Evolutionary conservation across 148 eudicot species (phyloP).

Genomic region (Gaultheria prostrata): DNA sequence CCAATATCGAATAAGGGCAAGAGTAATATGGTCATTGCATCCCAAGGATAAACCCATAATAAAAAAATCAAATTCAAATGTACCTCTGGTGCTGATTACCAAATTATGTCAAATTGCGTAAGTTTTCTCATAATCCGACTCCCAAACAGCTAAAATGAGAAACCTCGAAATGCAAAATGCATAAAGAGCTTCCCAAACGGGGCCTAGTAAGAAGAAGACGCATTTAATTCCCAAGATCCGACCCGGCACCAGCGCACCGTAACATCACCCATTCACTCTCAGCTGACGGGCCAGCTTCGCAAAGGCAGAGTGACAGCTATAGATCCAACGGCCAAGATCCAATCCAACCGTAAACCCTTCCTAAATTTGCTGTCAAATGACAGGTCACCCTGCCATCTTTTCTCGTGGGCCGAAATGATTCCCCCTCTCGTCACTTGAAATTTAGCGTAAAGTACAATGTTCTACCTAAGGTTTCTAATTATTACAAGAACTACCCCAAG

Average conservation of each 20-base stretch:
- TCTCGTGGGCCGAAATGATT: not conserved
- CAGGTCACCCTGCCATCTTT: not conserved
- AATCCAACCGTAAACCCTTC: not conserved
- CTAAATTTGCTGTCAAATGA: not conserved
- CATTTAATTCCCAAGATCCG: not conserved
- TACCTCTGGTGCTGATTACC: no score
- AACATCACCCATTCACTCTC: not conserved
- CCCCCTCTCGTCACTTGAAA: not conserved
- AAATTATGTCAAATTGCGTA: no score
- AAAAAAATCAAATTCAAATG: no score
- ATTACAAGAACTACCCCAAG: not conserved
- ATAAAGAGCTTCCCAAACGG: no score
- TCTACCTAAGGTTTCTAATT: not conserved
- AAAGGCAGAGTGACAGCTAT: not conserved
- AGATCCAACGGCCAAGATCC: not conserved
- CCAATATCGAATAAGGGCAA: no score
- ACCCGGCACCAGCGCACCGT: not conserved
- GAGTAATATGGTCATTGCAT: no score
- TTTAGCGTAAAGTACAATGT: not conserved
- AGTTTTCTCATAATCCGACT: no score
- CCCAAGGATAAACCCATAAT: no score
- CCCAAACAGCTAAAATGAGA: no score
- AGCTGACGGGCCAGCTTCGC: not conserved
- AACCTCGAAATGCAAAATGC: no score
- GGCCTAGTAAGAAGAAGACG: no score